These are phyloP conservation scores for Phyllostachys edulis DNA, from an alignment of 176 grass and related monocot genomes.

Conservation along the genomic window DNA sequence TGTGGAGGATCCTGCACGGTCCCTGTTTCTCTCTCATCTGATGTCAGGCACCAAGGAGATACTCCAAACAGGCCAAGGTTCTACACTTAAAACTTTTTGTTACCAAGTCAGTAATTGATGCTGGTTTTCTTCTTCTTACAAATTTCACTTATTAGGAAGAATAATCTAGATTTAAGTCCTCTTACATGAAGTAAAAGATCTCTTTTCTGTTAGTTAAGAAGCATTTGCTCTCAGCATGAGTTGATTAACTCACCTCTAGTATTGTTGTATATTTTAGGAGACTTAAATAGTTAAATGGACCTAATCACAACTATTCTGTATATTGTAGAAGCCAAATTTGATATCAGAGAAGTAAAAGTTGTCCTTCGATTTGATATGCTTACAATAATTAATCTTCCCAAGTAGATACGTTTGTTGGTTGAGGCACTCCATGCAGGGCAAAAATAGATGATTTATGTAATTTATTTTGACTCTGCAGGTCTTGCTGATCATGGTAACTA, in stretches of 20 bases:
- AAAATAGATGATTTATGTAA: constrained; percentile 11
- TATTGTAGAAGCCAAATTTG: constrained; percentile 15
- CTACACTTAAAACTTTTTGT: neutral
- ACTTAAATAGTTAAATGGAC: neutral
- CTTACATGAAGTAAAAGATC: neutral
- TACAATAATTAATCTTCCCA: neutral
- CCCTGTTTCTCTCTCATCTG: constrained; percentile 82
- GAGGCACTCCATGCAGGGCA: neutral
- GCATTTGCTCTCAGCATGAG: neutral
- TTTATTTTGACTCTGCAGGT: constrained; percentile 51
- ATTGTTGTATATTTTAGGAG: neutral
- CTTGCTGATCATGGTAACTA: constrained; percentile 99
- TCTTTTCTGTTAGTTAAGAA: neutral
- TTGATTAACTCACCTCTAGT: constrained; percentile 10
- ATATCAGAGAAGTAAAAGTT: neutral
- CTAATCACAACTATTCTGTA: neutral
- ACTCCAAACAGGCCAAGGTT: constrained; percentile 97
- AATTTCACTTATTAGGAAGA: neutral
- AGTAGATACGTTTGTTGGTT: constrained; percentile 14
- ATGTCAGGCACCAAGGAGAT: constrained; percentile 98
- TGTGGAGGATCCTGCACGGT: constrained; percentile 78
- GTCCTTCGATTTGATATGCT: constrained; percentile 11
- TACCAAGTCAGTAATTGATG: constrained; percentile 22
- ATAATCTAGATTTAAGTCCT: neutral
- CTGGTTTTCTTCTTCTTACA: neutral